Evolutionary conservation across 139 green algal species (phyloP).

Genomic region (Picochlorum costavermella): DNA sequence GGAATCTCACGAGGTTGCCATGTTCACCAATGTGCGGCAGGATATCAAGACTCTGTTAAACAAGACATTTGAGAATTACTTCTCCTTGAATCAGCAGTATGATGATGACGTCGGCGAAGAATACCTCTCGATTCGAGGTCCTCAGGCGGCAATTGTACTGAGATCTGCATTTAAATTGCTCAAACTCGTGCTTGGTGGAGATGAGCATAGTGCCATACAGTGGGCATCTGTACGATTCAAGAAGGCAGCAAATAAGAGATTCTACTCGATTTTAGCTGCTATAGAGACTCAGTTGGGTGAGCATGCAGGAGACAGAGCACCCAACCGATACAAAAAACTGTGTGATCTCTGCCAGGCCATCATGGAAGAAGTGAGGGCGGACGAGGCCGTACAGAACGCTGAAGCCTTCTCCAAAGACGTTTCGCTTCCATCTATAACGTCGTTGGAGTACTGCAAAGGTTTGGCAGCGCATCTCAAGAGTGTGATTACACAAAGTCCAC

Average conservation of each 20-base stretch:
- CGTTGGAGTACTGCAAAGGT: constrained; percentile 37
- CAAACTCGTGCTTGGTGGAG: background rate
- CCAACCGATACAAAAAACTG: constrained; percentile 21
- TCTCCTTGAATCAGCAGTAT: constrained; percentile 28
- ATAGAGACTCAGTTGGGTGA: constrained; percentile 14
- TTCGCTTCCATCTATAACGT: constrained; percentile 34
- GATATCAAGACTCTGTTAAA: constrained; percentile 35
- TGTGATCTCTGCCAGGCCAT: constrained; percentile 39
- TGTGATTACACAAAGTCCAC: constrained; percentile 30
- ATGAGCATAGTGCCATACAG: constrained; percentile 4
- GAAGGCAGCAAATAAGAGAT: constrained; percentile 32
- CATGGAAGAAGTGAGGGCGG: constrained; percentile 35
- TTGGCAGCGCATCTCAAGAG: constrained; percentile 27
- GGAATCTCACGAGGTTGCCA: constrained; percentile 25
- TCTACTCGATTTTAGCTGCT: constrained; percentile 28
- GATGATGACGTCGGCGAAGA: constrained; percentile 33
- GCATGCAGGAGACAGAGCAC: constrained; percentile 2
- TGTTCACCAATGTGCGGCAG: constrained; percentile 28
- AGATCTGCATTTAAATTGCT: constrained; percentile 21
- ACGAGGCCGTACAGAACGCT: constrained; percentile 34
- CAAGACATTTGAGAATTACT: constrained; percentile 45
- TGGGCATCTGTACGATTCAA: constrained; percentile 38
- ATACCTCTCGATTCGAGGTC: constrained; percentile 13
- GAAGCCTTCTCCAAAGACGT: constrained; percentile 30
- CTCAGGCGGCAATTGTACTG: constrained; percentile 19